Evolutionary conservation across 371 early-diverging fungal species (phyloP), one percentile per base, ranked within the genome.

Genomic region (Vairimorpha necatrix): DNA sequence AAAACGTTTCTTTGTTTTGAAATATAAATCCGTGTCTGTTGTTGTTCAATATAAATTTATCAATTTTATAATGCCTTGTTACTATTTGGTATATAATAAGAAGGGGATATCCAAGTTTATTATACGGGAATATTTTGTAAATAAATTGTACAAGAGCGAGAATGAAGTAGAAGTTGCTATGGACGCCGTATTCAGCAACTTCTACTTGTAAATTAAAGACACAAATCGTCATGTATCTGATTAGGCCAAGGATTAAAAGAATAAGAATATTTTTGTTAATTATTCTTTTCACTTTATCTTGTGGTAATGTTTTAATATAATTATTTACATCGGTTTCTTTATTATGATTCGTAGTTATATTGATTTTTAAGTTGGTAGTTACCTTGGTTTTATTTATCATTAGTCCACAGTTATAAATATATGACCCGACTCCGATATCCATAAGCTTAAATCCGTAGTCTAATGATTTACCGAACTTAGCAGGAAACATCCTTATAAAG

Each of bases 141-240:
- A 56, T 2, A 28, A 56, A 3, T 16, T 26, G 26, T 28, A 26
- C 4, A 26, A 67, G 6, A 28, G 67, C 66, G 13, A 83, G 76
- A n/a, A 83, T 50, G 63, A 83, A 85, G 58, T 83, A 85, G 48
- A 85, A 85, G 70, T 85, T 85, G 2, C 77, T 26, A 58, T 85
- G 78, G 11, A 36, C 60, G 39, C 85, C 85, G 54, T 83, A 85
- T 72, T 85, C 85, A 34, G 61, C 72, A 47, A 74, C 58, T 54
- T 83, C 75, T 14, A 83, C 76, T 33, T 76, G 54, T 54, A 80
- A 82, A 53, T 79, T 75, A 48, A 78, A 80, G 2, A 22, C 16
- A n/a, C 11, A 53, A 28, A 83, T 67, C 6, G 69, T 54, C 46
- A 68, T 26, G 18, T 75, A 54, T 33, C 85, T 69, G 11, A 82